Conservation (phyloP, 1,284 basidiomycete genomes). For the Ceratobasidium sp. region DNA sequence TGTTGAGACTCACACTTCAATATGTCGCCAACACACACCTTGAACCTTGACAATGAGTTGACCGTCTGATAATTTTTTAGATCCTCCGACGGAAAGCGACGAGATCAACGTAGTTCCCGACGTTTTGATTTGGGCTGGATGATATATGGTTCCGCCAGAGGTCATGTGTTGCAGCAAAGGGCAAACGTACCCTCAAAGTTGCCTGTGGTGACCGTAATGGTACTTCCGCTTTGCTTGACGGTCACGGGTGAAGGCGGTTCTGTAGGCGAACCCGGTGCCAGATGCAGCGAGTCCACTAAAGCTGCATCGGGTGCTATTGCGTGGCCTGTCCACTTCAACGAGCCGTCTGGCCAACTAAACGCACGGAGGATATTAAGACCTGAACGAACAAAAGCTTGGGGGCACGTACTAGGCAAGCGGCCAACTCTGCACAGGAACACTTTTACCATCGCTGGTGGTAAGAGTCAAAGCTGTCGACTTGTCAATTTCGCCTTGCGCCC, state of each 20-base stretch:
- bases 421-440: constrained; percentile 58
- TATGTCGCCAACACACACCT: constrained; percentile 50
- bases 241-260: constrained; percentile 57
- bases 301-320: constrained; percentile 54
- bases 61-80: constrained; percentile 54
- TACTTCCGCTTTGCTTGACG: constrained; percentile 52
- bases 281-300: constrained; percentile 51
- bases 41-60: constrained; percentile 57
- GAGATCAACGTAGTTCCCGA: constrained; percentile 56
- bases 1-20: not conserved
- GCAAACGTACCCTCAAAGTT: constrained; percentile 54
- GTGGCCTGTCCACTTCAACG: constrained; percentile 61
- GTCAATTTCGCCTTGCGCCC: constrained; percentile 58
- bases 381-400: not conserved
- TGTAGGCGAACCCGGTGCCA: constrained; percentile 56
- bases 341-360: constrained; percentile 59
- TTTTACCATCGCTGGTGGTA: constrained; percentile 51
- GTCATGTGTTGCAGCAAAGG: not conserved
- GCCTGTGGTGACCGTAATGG: constrained; percentile 56
- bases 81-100: constrained; percentile 54
- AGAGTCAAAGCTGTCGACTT: constrained; percentile 57
- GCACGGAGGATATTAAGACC: not conserved
- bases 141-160: not conserved
- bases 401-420: constrained; percentile 57
- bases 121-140: constrained; percentile 55